These are phyloP conservation scores for Fusarium ramigenum DNA, from an alignment of 2,329 filamentous ascomycete genomes.

Conservation along the genomic window DNA sequence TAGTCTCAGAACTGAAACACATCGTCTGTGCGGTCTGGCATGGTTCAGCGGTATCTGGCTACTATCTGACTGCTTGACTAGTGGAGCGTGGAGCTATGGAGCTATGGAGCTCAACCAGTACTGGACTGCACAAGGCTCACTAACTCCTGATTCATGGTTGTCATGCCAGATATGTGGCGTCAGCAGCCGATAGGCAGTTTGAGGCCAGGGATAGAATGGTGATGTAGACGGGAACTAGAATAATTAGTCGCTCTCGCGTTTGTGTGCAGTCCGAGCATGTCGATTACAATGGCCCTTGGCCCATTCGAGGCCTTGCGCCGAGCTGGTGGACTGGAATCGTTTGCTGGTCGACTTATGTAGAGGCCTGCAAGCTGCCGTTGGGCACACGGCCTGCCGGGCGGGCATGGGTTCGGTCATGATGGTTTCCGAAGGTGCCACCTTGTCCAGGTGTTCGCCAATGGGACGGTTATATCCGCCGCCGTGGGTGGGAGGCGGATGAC, in stretches of 20 bases:
- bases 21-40: constrained; percentile 33
- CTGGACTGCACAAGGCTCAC: constrained; percentile 22
- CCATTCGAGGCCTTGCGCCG: constrained; percentile 45
- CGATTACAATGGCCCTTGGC: constrained; percentile 40
- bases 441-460: constrained; percentile 47
- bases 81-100: constrained; percentile 40
- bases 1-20: constrained; percentile 37
- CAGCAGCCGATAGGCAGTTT: constrained; percentile 38
- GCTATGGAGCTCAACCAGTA: constrained; percentile 35
- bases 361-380: constrained; percentile 43
- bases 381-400: constrained; percentile 37
- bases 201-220: constrained; percentile 28
- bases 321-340: constrained; percentile 36
- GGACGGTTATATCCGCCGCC: constrained; percentile 47
- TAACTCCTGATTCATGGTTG: constrained; percentile 40
- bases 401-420: constrained; percentile 38
- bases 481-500: constrained; percentile 46
- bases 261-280: constrained; percentile 25
- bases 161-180: constrained; percentile 44
- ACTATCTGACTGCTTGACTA: constrained; percentile 39
- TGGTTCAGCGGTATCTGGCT: constrained; percentile 29
- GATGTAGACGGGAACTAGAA: constrained; percentile 29
- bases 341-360: constrained; percentile 27
- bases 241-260: constrained; percentile 18
- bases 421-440: constrained; percentile 42